A percentile compares a stretch with the other conserved stretches of the same genome.
These are phyloP conservation scores for Solanum ossicruentum DNA, from an alignment of 257 asterid genomes.

Conservation along the genomic window DNA sequence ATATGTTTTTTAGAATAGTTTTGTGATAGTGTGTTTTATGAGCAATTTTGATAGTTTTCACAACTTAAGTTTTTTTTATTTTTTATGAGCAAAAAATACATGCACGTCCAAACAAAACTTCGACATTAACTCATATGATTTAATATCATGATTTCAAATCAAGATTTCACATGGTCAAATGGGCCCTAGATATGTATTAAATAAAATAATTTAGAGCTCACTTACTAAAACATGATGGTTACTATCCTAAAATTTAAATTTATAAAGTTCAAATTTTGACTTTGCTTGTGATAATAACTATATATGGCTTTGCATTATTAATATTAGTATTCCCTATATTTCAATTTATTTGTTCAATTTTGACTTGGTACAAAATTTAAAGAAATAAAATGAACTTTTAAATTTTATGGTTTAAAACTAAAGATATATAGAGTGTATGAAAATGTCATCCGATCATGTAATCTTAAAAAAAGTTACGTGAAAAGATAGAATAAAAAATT, in stretches of 20 bases:
- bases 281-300: background rate
- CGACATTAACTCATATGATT: too few relatives aligned
- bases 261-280: background rate
- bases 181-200: background rate
- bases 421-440: background rate
- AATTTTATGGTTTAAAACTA: background rate
- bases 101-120: too few relatives aligned
- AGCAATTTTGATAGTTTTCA: too few relatives aligned
- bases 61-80: too few relatives aligned
- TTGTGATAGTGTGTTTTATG: too few relatives aligned
- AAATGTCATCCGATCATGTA: background rate
- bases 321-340: background rate
- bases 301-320: background rate
- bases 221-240: background rate
- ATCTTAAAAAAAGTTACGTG: background rate
- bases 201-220: background rate
- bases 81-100: too few relatives aligned
- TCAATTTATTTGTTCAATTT: background rate
- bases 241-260: background rate
- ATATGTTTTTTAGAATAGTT: too few relatives aligned
- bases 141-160: too few relatives aligned
- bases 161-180: too few relatives aligned
- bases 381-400: background rate
- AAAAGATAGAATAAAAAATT: background rate
- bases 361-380: background rate